Evolutionary conservation across 202 grass and related monocot genomes (phyloP).

Genomic region (Cymbopogon flexuosus): DNA sequence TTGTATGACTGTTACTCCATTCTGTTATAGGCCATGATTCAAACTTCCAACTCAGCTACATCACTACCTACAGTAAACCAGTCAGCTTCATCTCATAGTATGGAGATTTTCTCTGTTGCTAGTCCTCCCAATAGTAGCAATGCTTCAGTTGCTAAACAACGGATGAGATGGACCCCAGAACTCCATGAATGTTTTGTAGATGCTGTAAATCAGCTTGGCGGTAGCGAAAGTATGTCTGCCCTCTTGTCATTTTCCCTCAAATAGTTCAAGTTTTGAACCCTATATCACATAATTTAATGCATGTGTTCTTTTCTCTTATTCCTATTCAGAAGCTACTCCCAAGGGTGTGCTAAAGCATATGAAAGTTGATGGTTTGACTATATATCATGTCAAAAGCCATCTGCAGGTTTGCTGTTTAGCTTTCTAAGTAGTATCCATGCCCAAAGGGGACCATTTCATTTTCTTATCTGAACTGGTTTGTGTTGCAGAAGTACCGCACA

Average conservation of each 20-base stretch:
- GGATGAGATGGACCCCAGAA: slow-evolving; percentile 92
- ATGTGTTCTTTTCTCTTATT: slow-evolving; percentile 3
- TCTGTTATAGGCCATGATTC: slow-evolving; percentile 40
- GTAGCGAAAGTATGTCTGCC: slow-evolving; percentile 76
- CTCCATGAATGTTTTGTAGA: slow-evolving; percentile 89
- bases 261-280: not conserved
- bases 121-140: slow-evolving; percentile 53
- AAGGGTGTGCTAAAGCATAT: slow-evolving; percentile 90
- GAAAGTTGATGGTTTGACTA: slow-evolving; percentile 90
- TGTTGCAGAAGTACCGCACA: slow-evolving; percentile 82
- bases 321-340: slow-evolving; percentile 78
- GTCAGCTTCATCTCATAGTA: slow-evolving; percentile 55
- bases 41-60: slow-evolving; percentile 25
- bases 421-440: slow-evolving; percentile 34
- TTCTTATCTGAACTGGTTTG: slow-evolving; percentile 31
- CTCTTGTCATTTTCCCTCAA: slow-evolving; percentile 15
- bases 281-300: slow-evolving; percentile 29
- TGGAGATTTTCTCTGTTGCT: slow-evolving; percentile 53
- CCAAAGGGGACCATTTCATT: not conserved
- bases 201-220: slow-evolving; percentile 84
- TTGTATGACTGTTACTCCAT: slow-evolving; percentile 11
- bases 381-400: slow-evolving; percentile 98
- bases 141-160: slow-evolving; percentile 52
- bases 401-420: slow-evolving; percentile 56
- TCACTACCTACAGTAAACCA: slow-evolving; percentile 43